Percentiles rank a stretch among this genome's conserved stretches.
Evolutionary conservation across 495 filamentous ascomycete genomes (phyloP).

Genomic region (Aspergillus bridgeri): DNA sequence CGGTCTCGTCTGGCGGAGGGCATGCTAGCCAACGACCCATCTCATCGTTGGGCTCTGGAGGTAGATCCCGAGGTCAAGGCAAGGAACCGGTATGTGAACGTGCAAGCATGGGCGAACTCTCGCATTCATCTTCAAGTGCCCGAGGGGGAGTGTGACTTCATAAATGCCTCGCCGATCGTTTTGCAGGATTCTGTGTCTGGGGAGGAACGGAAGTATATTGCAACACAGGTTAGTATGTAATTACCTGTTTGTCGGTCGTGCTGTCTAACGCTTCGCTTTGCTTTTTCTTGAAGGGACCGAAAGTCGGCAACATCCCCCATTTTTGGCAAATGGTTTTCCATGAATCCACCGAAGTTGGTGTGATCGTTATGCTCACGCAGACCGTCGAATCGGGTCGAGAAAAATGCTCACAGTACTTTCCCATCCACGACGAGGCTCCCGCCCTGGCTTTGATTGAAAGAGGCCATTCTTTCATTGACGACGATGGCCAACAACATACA

Average conservation of each 20-base stretch:
- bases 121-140: conserved; percentile 82
- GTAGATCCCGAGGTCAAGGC: conserved; percentile 44
- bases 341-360: conserved; percentile 70
- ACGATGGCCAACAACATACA: conserved; percentile 21
- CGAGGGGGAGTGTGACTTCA: conserved; percentile 79
- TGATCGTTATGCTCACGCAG: conserved; percentile 95
- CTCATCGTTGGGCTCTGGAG: conserved; percentile 51
- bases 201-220: conserved; percentile 58
- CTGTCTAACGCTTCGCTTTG: conserved; percentile 3
- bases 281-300: conserved; percentile 64
- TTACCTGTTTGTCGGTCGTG: conserved; percentile 15
- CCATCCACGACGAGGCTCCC: conserved; percentile 53
- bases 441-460: conserved; percentile 61
- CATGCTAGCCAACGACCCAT: conserved; percentile 33
- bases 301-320: conserved; percentile 61
- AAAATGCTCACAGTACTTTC: conserved; percentile 93
- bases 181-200: conserved; percentile 55
- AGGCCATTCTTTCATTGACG: conserved; percentile 23
- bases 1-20: conserved; percentile 36
- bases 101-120: conserved; percentile 81
- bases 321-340: conserved; percentile 97
- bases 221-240: conserved; percentile 54
- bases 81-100: conserved; percentile 80
- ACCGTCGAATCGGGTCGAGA: conserved; percentile 77
- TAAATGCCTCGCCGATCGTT: conserved; percentile 89